Conservation (phyloP, 2,329 filamentous ascomycete species). For the Paraconiothyrium brasiliense region DNA sequence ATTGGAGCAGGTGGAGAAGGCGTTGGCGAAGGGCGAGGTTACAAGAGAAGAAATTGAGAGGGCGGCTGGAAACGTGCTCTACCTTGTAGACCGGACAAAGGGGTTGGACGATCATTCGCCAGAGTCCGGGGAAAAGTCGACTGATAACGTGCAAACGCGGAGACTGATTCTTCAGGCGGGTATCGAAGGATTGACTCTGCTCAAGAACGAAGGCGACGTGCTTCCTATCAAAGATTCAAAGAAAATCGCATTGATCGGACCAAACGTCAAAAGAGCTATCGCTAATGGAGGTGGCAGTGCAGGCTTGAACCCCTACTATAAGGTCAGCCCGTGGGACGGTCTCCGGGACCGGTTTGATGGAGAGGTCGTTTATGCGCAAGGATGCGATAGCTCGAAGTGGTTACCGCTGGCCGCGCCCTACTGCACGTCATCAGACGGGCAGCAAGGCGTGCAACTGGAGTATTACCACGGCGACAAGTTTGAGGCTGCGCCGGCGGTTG, state of each 20-base stretch:
- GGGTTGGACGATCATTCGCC: constrained; percentile 64
- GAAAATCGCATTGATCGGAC: constrained; percentile 72
- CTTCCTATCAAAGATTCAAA: constrained; percentile 66
- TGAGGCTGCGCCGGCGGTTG: constrained; percentile 64
- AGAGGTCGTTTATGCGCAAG: constrained; percentile 68
- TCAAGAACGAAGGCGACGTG: constrained; percentile 70
- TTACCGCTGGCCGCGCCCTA: constrained; percentile 69
- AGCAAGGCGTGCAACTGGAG: constrained; percentile 70
- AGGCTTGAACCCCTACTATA: constrained; percentile 74
- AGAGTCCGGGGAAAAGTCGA: constrained; percentile 66
- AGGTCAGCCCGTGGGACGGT: constrained; percentile 70
- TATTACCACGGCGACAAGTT: constrained; percentile 73
- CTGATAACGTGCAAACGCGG: constrained; percentile 63
- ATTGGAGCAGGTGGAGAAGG: constrained; percentile 44
- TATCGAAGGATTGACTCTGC: constrained; percentile 68
- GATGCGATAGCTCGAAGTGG: constrained; percentile 73
- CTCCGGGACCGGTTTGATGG: constrained; percentile 64
- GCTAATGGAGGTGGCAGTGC: constrained; percentile 75
- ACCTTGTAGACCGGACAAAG: constrained; percentile 69
- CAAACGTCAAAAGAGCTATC: constrained; percentile 73
- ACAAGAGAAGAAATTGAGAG: constrained; percentile 59
- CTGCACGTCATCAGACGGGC: constrained; percentile 65
- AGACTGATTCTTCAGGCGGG: constrained; percentile 69
- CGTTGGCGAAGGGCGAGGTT: constrained; percentile 47
- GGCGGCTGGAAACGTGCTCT: constrained; percentile 66